Evolutionary conservation across 345 rosid species (phyloP).

Genomic region (Linum lewisii): DNA sequence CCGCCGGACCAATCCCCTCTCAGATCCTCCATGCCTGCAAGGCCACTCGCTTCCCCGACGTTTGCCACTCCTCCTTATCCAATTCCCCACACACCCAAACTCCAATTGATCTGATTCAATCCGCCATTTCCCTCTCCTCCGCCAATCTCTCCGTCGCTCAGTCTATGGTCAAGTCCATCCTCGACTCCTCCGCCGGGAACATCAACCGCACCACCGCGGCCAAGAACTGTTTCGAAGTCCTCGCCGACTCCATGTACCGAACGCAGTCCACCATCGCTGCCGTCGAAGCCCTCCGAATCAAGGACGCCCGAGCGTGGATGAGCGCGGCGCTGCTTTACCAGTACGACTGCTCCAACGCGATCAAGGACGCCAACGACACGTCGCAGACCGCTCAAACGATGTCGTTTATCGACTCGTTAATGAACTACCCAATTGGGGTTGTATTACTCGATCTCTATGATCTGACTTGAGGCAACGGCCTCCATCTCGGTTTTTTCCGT

Average conservation of each 20-base stretch:
- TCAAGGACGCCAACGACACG: constrained; percentile 70
- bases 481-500: too few species aligned
- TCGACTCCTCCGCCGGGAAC: constrained; percentile 43
- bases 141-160: constrained; percentile 44
- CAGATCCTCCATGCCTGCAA: constrained; percentile 43
- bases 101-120: constrained; percentile 48
- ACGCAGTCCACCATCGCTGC: constrained; percentile 26
- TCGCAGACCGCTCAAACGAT: constrained; percentile 37
- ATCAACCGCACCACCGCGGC: constrained; percentile 56
- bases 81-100: constrained; percentile 30
- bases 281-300: constrained; percentile 21
- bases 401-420: constrained; percentile 51
- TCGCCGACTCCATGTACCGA: constrained; percentile 48
- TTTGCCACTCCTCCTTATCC: constrained; percentile 35
- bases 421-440: too few species aligned
- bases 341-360: constrained; percentile 64
- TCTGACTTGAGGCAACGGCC: too few species aligned
- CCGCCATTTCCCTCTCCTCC: constrained; percentile 52
- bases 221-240: constrained; percentile 40
- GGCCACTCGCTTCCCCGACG: constrained; percentile 53
- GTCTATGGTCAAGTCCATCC: constrained; percentile 47
- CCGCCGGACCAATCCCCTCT: background rate
- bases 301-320: constrained; percentile 78
- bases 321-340: constrained; percentile 66
- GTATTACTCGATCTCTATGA: too few species aligned